These are phyloP conservation scores for Suillus subluteus DNA, from an alignment of 768 basidiomycete species.

Conservation along the genomic window DNA sequence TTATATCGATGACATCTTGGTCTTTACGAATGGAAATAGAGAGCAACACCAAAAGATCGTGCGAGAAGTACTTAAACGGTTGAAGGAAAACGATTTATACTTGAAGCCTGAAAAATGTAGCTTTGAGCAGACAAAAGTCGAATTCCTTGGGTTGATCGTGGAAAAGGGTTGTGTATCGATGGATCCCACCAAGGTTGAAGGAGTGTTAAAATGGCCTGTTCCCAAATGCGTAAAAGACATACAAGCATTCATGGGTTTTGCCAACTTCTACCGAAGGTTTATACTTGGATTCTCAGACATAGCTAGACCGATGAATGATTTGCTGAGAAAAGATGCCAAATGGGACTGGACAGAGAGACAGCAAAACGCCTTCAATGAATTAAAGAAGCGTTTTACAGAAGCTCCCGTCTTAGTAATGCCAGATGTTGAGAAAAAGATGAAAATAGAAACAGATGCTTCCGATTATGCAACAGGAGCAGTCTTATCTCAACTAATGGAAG, in stretches of 20 bases:
- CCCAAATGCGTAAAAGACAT: conserved; percentile 24
- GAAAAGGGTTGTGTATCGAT: conserved; percentile 25
- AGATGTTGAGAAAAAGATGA: too few species aligned
- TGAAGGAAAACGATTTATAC: conserved; percentile 38
- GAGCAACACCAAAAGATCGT: conserved; percentile 22
- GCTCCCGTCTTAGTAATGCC: too few species aligned
- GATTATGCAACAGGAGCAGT: too few species aligned
- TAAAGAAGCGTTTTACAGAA: too few species aligned
- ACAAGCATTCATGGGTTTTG: conserved; percentile 31
- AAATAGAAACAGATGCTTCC: too few species aligned
- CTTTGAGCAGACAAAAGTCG: conserved; percentile 28
- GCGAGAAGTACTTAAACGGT: conserved; percentile 26
- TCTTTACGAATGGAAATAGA: conserved; percentile 26
- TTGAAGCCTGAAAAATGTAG: conserved; percentile 42
- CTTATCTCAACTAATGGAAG: too few species aligned
- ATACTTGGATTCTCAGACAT: conserved; percentile 32
- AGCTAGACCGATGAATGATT: too few species aligned
- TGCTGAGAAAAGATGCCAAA: too few species aligned
- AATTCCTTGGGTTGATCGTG: conserved; percentile 39
- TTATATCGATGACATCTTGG: too few species aligned
- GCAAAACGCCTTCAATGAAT: too few species aligned
- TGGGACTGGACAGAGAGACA: too few species aligned
- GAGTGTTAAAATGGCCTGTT: conserved; percentile 33
- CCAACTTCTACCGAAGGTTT: conserved; percentile 36
- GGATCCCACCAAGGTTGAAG: conserved; percentile 38